Percentiles rank a stretch among this genome's conserved stretches.
Conservation (phyloP, 169 alveolate species). For the Perkinsus olseni region DNA sequence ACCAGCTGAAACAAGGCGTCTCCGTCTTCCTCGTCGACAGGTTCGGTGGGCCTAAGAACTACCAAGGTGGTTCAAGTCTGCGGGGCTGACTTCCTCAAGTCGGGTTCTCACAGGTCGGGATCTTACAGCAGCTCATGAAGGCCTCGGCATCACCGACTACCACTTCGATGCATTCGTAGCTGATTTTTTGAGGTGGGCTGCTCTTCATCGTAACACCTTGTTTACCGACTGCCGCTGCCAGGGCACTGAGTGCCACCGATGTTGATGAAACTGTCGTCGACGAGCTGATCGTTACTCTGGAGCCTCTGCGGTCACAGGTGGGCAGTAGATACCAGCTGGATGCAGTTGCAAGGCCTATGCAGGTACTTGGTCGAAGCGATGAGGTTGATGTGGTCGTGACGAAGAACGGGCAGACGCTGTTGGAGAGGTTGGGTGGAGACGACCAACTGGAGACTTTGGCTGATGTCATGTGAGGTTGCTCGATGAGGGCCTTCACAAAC, state of each 20-base stretch:
- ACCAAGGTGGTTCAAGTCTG: background rate
- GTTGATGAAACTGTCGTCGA: background rate
- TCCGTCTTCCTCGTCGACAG: background rate
- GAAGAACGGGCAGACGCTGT: background rate
- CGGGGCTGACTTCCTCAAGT: background rate
- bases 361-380: background rate
- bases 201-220: too few species aligned
- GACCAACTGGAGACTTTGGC: background rate
- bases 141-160: background rate
- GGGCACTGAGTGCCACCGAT: background rate
- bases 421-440: background rate
- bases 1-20: background rate
- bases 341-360: background rate
- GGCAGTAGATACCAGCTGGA: background rate
- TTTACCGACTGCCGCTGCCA: background rate
- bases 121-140: background rate
- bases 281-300: background rate
- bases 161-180: background rate
- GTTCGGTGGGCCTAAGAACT: background rate
- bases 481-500: too few species aligned
- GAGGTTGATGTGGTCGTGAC: background rate
- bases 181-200: background rate
- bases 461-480: background rate
- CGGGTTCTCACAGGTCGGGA: background rate
- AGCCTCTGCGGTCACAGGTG: background rate